A percentile compares a stretch with the other conserved stretches of the same genome.
phyloP scores from a whole-genome alignment of 331 rosid species.

The Quercus phellos region DNA sequence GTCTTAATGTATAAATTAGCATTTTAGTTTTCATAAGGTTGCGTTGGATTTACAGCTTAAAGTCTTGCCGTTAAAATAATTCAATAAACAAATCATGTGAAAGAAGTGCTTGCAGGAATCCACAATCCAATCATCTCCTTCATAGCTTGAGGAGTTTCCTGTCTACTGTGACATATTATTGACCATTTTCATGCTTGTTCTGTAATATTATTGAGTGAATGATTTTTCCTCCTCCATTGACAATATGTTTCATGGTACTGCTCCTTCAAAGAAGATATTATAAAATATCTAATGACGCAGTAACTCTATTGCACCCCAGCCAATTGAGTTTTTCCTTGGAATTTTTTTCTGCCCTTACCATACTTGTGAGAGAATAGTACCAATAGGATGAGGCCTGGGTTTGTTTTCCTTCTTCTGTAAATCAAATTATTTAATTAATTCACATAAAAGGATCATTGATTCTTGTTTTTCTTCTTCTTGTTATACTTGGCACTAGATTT shows the following conservation, averaged over 20 bases:
- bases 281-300: not conserved
- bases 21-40: not conserved
- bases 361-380: not conserved
- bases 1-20: no score
- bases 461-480: no score
- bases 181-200: no score
- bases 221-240: not conserved
- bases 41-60: not conserved
- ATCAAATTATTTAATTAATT: not conserved
- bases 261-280: not conserved
- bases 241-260: not conserved
- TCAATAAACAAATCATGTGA: not conserved
- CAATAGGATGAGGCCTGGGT: not conserved
- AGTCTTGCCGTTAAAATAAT: not conserved
- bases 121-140: not conserved
- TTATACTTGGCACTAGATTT: not conserved
- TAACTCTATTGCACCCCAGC: not conserved
- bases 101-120: no score
- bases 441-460: not conserved
- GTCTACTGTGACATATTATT: not conserved
- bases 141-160: conserved; percentile 1
- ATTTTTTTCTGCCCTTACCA: not conserved
- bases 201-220: no score
- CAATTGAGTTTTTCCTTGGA: not conserved
- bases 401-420: not conserved